Conservation (phyloP, 2,329 filamentous ascomycete species). For the Beauveria sp. region DNA sequence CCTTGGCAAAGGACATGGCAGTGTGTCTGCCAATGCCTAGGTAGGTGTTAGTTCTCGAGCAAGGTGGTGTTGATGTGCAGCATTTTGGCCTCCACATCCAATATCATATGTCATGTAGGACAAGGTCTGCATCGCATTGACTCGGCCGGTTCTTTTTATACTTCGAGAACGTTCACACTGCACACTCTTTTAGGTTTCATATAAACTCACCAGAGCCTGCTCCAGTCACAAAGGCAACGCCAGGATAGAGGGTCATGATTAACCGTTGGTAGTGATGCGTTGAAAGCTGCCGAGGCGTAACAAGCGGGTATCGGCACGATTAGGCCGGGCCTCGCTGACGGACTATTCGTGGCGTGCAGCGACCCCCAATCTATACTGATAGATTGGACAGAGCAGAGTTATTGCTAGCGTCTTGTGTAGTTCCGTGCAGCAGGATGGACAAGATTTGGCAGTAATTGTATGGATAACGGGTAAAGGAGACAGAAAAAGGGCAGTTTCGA, state of each 20-base stretch:
- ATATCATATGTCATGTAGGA: neutral
- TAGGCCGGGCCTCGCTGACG: neutral
- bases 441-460: no score
- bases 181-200: no score
- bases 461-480: no score
- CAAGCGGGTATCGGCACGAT: neutral
- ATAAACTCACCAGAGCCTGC: slow-evolving; percentile 23
- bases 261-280: neutral
- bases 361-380: no score
- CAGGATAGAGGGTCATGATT: slow-evolving; percentile 20
- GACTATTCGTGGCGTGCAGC: neutral
- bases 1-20: slow-evolving; percentile 34
- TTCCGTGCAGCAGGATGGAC: no score
- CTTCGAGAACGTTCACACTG: no score
- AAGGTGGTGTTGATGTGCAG: neutral
- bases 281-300: neutral
- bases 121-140: no score
- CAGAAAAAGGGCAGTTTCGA: no score
- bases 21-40: slow-evolving; percentile 36
- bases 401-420: no score
- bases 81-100: neutral
- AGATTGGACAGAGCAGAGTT: no score
- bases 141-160: no score
- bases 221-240: slow-evolving; percentile 25
- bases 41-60: neutral